Evolutionary conservation across 1,284 basidiomycete species (phyloP).

Genomic region (Rugosomyces carneus): DNA sequence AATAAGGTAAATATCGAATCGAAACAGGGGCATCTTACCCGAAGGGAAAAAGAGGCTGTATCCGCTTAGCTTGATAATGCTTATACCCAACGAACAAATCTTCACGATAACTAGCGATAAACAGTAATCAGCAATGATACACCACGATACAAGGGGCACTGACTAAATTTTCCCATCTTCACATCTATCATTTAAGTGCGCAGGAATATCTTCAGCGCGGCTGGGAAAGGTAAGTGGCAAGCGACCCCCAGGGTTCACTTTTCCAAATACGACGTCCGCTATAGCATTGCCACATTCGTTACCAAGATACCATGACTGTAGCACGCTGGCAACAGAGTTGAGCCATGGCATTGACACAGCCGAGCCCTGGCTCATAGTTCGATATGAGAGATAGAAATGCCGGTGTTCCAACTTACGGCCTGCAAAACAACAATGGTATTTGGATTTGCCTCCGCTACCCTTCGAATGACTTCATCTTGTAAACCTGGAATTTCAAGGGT

Average conservation of each 20-base stretch:
- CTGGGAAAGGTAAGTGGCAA: slow-evolving; percentile 65
- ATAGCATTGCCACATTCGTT: slow-evolving; percentile 74
- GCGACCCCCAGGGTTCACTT: slow-evolving; percentile 65
- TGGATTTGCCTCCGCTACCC: slow-evolving; percentile 53
- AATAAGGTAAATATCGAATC: not conserved
- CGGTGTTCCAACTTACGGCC: slow-evolving; percentile 38
- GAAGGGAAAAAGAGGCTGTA: slow-evolving; percentile 63
- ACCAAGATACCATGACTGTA: slow-evolving; percentile 69
- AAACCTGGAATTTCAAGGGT: slow-evolving; percentile 51
- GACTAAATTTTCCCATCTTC: slow-evolving; percentile 59
- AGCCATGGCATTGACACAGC: slow-evolving; percentile 66
- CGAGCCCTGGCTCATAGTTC: slow-evolving; percentile 40
- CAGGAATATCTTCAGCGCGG: slow-evolving; percentile 59
- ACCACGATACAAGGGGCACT: slow-evolving; percentile 8
- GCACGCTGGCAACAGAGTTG: slow-evolving; percentile 40
- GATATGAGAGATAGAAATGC: slow-evolving; percentile 1
- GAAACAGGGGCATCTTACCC: slow-evolving; percentile 34
- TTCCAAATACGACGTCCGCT: slow-evolving; percentile 68
- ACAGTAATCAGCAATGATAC: slow-evolving; percentile 1
- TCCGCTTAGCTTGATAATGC: slow-evolving; percentile 51
- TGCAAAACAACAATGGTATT: slow-evolving; percentile 65
- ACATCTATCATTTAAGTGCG: slow-evolving; percentile 52
- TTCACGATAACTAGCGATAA: slow-evolving; percentile 42
- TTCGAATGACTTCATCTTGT: slow-evolving; percentile 57
- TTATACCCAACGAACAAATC: slow-evolving; percentile 72